Percentiles rank a stretch among this genome's conserved stretches.
These are phyloP conservation scores for Phytopythium delawarense DNA, from an alignment of 352 stramenopile species.

Conservation along the genomic window DNA sequence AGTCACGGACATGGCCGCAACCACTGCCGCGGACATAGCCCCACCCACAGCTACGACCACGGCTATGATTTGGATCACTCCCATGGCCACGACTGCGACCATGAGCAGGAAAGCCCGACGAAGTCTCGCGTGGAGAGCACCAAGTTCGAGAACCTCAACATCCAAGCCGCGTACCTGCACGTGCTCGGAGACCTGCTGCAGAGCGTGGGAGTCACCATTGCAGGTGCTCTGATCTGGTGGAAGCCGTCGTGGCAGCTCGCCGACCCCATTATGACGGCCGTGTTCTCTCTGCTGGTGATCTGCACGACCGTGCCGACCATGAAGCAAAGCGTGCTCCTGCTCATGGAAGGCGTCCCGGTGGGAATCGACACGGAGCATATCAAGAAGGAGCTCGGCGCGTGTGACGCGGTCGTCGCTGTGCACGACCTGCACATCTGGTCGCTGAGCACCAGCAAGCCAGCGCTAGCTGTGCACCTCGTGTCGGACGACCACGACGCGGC, in stretches of 20 bases:
- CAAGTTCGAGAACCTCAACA: constrained; percentile 91
- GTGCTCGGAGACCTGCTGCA: constrained; percentile 97
- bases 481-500: constrained; percentile 59
- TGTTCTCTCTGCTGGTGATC: constrained; percentile 95
- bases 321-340: constrained; percentile 87
- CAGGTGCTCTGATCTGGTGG: constrained; percentile 96
- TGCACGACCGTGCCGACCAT: constrained; percentile 93
- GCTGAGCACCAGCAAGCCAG: constrained; percentile 87
- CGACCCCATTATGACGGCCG: constrained; percentile 96
- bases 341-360: constrained; percentile 95
- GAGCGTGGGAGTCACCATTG: constrained; percentile 94
- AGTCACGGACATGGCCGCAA: too few species aligned
- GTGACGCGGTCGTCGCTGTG: constrained; percentile 88
- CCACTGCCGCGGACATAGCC: too few species aligned
- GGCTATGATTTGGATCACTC: constrained; percentile 5
- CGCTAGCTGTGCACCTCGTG: constrained; percentile 92
- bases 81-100: constrained; percentile 26
- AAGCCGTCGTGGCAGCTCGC: constrained; percentile 94
- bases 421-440: constrained; percentile 99
- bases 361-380: constrained; percentile 88
- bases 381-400: constrained; percentile 56
- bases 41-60: constrained; percentile 18
- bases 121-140: neutral
- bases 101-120: constrained; percentile 6
- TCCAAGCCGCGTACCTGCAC: constrained; percentile 96